These are phyloP conservation scores for Xylariaceae sp. DNA, from an alignment of 2,329 filamentous ascomycete genomes.

Conservation along the genomic window DNA sequence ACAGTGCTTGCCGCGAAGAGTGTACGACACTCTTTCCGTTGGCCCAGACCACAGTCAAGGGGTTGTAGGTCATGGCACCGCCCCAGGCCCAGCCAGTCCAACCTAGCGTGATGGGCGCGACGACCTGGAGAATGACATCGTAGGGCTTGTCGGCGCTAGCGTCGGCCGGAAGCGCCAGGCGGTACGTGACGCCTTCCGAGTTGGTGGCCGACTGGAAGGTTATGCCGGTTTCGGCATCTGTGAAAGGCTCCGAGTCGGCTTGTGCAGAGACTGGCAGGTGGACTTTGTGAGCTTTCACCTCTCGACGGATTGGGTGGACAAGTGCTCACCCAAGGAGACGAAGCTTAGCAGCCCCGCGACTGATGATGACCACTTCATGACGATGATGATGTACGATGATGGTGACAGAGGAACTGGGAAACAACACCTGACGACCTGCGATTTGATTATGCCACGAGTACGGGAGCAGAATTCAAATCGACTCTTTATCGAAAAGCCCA, in stretches of 20 bases:
- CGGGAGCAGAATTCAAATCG: neutral
- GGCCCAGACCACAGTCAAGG: constrained; percentile 37
- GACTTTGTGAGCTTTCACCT: neutral
- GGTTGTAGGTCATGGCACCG: constrained; percentile 38
- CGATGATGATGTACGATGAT: constrained; percentile 11
- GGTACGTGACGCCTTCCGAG: constrained; percentile 29
- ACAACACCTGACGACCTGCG: no score
- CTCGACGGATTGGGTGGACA: neutral
- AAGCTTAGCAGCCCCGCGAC: constrained; percentile 26
- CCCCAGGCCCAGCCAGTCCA: constrained; percentile 40
- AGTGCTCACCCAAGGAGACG: constrained; percentile 27
- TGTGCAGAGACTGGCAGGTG: constrained; percentile 24
- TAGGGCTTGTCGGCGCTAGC: constrained; percentile 28
- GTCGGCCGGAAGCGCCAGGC: constrained; percentile 32
- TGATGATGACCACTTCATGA: constrained; percentile 30
- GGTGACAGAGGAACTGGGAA: no score
- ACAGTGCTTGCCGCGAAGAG: constrained; percentile 37
- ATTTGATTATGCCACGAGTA: neutral
- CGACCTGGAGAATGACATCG: constrained; percentile 36
- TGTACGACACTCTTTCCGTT: constrained; percentile 33
- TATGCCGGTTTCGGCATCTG: constrained; percentile 37
- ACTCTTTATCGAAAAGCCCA: constrained; percentile 5
- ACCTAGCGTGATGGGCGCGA: constrained; percentile 32
- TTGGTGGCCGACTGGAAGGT: constrained; percentile 39
- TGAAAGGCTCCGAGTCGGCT: constrained; percentile 30